A percentile compares a stretch with the other conserved stretches of the same genome.
These are phyloP conservation scores for Cyberlindnera petersonii DNA, from an alignment of 805 yeast genomes.

Conservation along the genomic window DNA sequence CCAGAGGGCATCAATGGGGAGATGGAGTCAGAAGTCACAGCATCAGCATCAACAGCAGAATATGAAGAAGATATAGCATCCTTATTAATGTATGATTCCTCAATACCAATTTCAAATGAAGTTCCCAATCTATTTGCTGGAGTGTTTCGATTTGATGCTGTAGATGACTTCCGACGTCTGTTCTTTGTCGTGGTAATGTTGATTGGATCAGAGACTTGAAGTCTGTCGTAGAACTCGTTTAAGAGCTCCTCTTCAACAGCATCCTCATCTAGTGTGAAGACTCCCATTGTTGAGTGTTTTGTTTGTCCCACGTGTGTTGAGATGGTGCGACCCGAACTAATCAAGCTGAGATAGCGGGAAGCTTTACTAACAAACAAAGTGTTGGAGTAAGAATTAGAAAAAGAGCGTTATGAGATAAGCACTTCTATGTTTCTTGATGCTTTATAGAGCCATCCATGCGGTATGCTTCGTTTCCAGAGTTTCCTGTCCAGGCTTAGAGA, in stretches of 20 bases:
- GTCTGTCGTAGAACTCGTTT: constrained; percentile 19
- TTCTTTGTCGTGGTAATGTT: constrained; percentile 8
- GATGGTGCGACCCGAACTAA: too few relatives aligned
- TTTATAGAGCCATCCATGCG: too few relatives aligned
- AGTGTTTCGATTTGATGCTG: constrained; percentile 26
- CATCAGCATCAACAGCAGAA: too few relatives aligned
- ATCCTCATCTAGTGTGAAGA: constrained; percentile 26
- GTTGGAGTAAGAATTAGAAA: neutral
- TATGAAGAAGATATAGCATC: too few relatives aligned
- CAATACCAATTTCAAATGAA: constrained; percentile 48
- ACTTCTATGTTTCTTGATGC: too few relatives aligned
- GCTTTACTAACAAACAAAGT: neutral
- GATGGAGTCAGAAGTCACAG: too few relatives aligned
- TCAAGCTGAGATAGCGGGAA: neutral
- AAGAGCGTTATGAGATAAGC: too few relatives aligned
- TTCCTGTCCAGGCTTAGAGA: too few relatives aligned
- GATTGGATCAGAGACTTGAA: constrained; percentile 18
- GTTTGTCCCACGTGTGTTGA: neutral
- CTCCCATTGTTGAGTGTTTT: constrained; percentile 14
- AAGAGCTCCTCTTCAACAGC: constrained; percentile 14
- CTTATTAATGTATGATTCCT: constrained; percentile 32
- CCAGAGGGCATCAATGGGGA: neutral
- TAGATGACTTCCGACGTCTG: constrained; percentile 25
- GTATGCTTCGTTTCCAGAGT: too few relatives aligned
- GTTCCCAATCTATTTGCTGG: constrained; percentile 37